Evolutionary conservation across 2,329 filamentous ascomycete genomes (phyloP).

Genomic region (Arthroderma sp.): DNA sequence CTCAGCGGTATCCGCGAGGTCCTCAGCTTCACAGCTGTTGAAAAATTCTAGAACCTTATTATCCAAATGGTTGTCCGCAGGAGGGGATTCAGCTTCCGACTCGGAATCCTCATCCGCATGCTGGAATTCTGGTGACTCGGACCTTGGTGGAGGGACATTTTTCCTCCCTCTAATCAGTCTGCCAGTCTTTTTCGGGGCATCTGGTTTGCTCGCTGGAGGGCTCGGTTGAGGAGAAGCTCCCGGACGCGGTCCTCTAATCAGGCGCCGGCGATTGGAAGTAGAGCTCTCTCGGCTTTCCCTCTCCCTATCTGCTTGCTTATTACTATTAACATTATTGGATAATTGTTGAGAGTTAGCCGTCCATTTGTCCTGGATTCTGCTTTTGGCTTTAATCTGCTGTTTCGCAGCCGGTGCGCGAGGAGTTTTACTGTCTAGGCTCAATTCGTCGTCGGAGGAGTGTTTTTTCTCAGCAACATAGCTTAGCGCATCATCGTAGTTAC

Average conservation of each 20-base stretch:
- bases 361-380: constrained; percentile 48
- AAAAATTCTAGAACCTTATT: constrained; percentile 61
- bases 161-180: constrained; percentile 40
- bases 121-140: constrained; percentile 22
- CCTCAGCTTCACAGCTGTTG: constrained; percentile 61
- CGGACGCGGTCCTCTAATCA: constrained; percentile 23
- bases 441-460: constrained; percentile 27
- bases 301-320: background rate
- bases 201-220: too few relatives aligned
- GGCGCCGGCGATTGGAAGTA: constrained; percentile 19
- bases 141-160: constrained; percentile 19
- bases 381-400: constrained; percentile 41
- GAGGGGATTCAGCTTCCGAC: constrained; percentile 24
- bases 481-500: constrained; percentile 44
- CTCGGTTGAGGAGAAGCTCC: constrained; percentile 10
- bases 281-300: constrained; percentile 7
- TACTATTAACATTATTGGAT: constrained; percentile 4
- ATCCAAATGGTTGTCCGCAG: constrained; percentile 35
- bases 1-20: constrained; percentile 70
- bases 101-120: constrained; percentile 17
- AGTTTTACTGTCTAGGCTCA: constrained; percentile 16
- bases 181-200: constrained; percentile 15
- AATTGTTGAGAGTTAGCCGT: constrained; percentile 30
- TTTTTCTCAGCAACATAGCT: constrained; percentile 32
- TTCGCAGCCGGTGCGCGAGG: constrained; percentile 26